Evolutionary conservation across 192 early-diverging fungal species (phyloP).

Genomic region (Coemansia sp.): DNA sequence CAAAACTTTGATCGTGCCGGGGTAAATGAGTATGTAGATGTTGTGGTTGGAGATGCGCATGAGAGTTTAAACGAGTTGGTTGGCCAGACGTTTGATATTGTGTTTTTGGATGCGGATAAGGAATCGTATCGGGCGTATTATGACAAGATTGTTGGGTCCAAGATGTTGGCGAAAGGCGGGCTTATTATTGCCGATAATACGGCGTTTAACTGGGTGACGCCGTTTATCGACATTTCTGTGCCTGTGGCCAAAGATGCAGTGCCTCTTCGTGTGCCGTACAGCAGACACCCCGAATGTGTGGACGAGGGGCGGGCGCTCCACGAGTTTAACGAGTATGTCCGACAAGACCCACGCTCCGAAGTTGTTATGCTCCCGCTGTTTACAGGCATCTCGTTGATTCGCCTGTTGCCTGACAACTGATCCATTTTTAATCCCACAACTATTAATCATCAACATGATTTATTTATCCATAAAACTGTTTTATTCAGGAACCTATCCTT

Average conservation of each 20-base stretch:
- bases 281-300: too few species aligned
- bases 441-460: not conserved
- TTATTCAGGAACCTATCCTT: not conserved
- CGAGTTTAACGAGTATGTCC: slow-evolving; percentile 65
- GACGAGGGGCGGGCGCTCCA: slow-evolving; percentile 18
- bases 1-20: slow-evolving; percentile 38
- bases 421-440: not conserved
- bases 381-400: slow-evolving; percentile 32
- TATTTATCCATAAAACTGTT: not conserved
- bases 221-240: slow-evolving; percentile 19
- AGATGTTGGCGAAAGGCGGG: slow-evolving; percentile 58
- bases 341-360: slow-evolving; percentile 59
- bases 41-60: slow-evolving; percentile 45
- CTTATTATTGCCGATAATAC: slow-evolving; percentile 70
- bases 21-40: slow-evolving; percentile 38
- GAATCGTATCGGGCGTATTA: slow-evolving; percentile 65
- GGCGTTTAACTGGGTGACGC: slow-evolving; percentile 23
- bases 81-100: slow-evolving; percentile 59
- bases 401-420: not conserved
- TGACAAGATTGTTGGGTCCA: slow-evolving; percentile 59
- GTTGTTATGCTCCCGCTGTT: slow-evolving; percentile 62
- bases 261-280: slow-evolving; percentile 12
- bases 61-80: slow-evolving; percentile 32
- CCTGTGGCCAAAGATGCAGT: slow-evolving; percentile 14
- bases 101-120: slow-evolving; percentile 77